Evolutionary conservation across 2,329 filamentous ascomycete genomes (phyloP).

Genomic region (Claviceps sp.): DNA sequence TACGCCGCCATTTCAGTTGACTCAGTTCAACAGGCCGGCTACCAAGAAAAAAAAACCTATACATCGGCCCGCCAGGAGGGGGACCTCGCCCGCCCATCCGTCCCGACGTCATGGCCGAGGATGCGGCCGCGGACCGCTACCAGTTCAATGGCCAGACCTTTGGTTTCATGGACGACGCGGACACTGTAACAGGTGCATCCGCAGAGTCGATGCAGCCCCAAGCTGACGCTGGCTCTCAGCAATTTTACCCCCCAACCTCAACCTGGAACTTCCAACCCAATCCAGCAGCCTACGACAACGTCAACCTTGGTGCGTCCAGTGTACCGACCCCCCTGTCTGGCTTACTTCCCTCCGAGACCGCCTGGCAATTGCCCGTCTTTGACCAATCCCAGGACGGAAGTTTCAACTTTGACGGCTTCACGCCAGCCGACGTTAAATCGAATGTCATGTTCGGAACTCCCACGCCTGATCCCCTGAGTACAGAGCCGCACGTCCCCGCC

Average conservation of each 20-base stretch:
- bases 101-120: constrained; percentile 24
- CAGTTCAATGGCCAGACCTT: constrained; percentile 30
- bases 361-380: constrained; percentile 23
- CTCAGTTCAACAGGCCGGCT: not conserved
- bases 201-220: constrained; percentile 17
- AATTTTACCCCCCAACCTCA: constrained; percentile 17
- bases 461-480: constrained; percentile 1
- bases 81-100: constrained; percentile 1
- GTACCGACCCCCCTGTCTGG: constrained; percentile 19
- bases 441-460: constrained; percentile 17
- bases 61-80: not conserved
- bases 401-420: constrained; percentile 19
- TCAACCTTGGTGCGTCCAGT: constrained; percentile 23
- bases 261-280: constrained; percentile 36
- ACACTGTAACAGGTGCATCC: constrained; percentile 16
- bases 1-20: not conserved
- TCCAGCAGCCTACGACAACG: constrained; percentile 31
- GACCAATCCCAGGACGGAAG: constrained; percentile 21
- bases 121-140: constrained; percentile 26
- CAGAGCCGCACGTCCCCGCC: constrained; percentile 9
- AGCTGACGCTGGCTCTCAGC: constrained; percentile 21
- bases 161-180: constrained; percentile 22
- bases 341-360: constrained; percentile 19
- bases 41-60: not conserved
- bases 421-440: constrained; percentile 22